Base-by-base conservation (phyloP, 805 yeast species). In the Candida methanosorbosa region DNA sequence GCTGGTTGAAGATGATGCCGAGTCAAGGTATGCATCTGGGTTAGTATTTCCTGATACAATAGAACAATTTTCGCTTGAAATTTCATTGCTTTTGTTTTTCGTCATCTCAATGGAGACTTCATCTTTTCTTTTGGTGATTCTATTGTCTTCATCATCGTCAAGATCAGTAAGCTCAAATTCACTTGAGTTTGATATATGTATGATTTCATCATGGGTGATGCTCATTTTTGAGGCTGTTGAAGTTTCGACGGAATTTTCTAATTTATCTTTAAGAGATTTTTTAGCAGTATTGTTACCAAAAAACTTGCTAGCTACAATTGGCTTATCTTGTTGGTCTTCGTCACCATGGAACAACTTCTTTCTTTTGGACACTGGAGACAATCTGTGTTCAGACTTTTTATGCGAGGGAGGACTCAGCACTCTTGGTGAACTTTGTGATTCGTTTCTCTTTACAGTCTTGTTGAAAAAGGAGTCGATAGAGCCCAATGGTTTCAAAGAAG, bases 161-260 rank as follows among this genome's bases (percentile, higher is more conserved):
- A 48, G 55, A 29, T 52, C 57, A 5, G 55, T 54, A 8, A 48
- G 30, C 15, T 45, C 51, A 27, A 42, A 54, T 20, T 55, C 61
- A 31, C 60, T 55, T 3, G 57, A 47, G 32, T 48, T 43, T 8
- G n/a, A n/a, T n/a, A n/a, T n/a, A n/a, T n/a, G n/a, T n/a, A n/a
- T n/a, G n/a, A n/a, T n/a, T n/a, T n/a, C n/a, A n/a, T n/a, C n/a
- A n/a, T n/a, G n/a, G n/a, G n/a, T n/a, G n/a, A n/a, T n/a, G n/a
- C n/a, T n/a, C n/a, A n/a, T n/a, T n/a, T n/a, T n/a, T n/a, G n/a
- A n/a, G n/a, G n/a, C n/a, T n/a, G n/a, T n/a, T n/a, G n/a, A n/a
- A n/a, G n/a, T n/a, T n/a, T n/a, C n/a, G n/a, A n/a, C n/a, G n/a
- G 41, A 32, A 15, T 35, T 33, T 5, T 25, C 41, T 9, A 21